Evolutionary conservation across 257 asterid species (phyloP).

Genomic region (Asclepias syriaca): DNA sequence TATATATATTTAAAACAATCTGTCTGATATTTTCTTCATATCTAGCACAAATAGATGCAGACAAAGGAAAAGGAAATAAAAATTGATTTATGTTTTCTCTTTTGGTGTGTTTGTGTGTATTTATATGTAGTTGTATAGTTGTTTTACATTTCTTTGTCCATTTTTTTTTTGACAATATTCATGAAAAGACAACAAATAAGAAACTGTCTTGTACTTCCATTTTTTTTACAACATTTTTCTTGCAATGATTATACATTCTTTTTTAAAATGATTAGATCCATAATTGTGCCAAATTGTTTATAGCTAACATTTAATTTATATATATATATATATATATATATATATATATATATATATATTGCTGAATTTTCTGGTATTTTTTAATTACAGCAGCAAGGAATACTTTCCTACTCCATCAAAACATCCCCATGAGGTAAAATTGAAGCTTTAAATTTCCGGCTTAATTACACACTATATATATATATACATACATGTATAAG

Average conservation of each 20-base stretch:
- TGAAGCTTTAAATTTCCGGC: background rate
- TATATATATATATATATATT: background rate
- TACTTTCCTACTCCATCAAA: background rate
- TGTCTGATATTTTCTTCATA: background rate
- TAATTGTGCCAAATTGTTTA: background rate
- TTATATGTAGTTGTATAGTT: background rate
- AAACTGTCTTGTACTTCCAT: background rate
- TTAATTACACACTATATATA: too few relatives aligned
- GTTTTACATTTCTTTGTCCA: background rate
- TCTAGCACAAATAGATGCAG: background rate
- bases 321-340: too few relatives aligned
- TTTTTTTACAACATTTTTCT: background rate
- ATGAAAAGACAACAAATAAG: conserved; percentile 1
- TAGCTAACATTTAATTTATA: background rate
- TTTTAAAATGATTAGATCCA: background rate
- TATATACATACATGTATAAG: too few relatives aligned
- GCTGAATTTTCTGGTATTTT: background rate
- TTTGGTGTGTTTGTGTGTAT: too few relatives aligned
- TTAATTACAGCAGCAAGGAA: background rate
- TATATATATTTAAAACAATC: background rate
- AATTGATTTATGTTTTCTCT: background rate
- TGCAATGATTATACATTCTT: background rate
- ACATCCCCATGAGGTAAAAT: background rate
- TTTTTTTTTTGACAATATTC: background rate
- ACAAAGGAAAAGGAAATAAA: background rate